These are phyloP conservation scores for Solanum verrucosum DNA, from an alignment of 257 asterid genomes.

Conservation along the genomic window DNA sequence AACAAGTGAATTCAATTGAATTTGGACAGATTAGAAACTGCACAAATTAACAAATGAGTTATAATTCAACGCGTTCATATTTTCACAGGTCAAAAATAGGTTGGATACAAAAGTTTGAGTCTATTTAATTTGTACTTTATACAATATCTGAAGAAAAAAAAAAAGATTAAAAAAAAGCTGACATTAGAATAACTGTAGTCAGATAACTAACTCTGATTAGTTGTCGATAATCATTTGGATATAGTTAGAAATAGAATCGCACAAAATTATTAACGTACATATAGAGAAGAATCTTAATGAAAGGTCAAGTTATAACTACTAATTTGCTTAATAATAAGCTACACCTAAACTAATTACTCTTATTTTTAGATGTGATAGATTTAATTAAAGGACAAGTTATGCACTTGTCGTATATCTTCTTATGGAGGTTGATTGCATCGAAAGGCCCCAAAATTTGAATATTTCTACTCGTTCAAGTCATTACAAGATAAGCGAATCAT, in stretches of 20 bases:
- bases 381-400: not conserved
- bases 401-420: not conserved
- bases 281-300: not conserved
- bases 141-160: no score
- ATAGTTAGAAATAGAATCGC: not conserved
- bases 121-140: no score
- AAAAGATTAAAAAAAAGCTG: not conserved
- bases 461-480: not conserved
- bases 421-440: not conserved
- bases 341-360: not conserved
- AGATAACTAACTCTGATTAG: no score
- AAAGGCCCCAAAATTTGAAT: not conserved
- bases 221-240: not conserved
- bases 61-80: rapidly evolving
- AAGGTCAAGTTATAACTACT: not conserved
- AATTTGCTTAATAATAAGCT: not conserved
- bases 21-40: not conserved
- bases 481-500: not conserved
- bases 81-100: no score
- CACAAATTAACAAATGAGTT: rapidly evolving
- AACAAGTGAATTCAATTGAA: not conserved
- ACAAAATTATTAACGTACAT: not conserved
- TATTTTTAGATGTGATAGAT: not conserved
- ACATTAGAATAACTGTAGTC: not conserved
- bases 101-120: no score